Evolutionary conservation across 2,329 filamentous ascomycete species (phyloP).

Genomic region (Stachybotrys echinatus): DNA sequence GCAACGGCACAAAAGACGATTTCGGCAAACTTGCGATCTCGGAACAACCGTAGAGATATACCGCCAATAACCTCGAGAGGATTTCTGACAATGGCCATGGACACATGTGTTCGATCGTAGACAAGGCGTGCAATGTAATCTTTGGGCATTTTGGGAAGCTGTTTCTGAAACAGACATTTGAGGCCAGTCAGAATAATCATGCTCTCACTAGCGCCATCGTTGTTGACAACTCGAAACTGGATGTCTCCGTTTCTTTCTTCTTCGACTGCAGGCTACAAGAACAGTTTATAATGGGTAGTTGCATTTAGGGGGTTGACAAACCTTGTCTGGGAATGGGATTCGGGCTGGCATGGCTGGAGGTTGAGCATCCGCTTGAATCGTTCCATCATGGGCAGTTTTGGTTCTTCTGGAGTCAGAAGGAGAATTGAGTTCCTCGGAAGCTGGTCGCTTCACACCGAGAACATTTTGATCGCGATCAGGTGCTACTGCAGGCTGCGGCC

Average conservation of each 20-base stretch:
- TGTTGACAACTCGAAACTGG: conserved; percentile 90
- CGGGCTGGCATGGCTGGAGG: not conserved
- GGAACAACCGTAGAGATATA: conserved; percentile 86
- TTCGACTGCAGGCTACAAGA: conserved; percentile 67
- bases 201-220: conserved; percentile 74
- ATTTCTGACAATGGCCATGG: conserved; percentile 89
- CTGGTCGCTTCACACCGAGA: not conserved
- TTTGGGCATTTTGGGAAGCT: conserved; percentile 93
- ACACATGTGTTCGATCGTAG: conserved; percentile 86
- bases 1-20: conserved; percentile 94
- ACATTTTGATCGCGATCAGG: not conserved
- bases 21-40: conserved; percentile 79
- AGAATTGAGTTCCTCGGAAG: not conserved
- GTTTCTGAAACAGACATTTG: conserved; percentile 93
- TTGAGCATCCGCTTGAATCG: not conserved
- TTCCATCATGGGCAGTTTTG: not conserved
- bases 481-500: too few species aligned
- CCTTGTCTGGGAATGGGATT: conserved; percentile 3
- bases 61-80: conserved; percentile 83
- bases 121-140: conserved; percentile 91
- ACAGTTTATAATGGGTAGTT: not conserved
- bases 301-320: not conserved
- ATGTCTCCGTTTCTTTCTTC: conserved; percentile 87
- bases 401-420: not conserved
- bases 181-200: conserved; percentile 87